Evolutionary conservation across 2,329 filamentous ascomycete species (phyloP).

Genomic region (Achaetomium macrosporum): DNA sequence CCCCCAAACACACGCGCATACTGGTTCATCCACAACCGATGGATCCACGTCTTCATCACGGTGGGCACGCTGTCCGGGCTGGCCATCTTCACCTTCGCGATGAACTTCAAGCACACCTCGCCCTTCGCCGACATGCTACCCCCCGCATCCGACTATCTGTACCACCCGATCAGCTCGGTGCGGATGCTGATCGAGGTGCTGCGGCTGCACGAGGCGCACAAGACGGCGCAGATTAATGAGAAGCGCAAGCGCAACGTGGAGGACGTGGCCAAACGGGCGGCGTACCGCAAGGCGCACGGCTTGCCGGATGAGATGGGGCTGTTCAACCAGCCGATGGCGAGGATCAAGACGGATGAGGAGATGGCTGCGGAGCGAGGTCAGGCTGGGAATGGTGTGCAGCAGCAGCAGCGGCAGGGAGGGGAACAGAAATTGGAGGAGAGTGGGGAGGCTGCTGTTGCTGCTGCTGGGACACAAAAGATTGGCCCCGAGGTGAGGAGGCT

Average conservation of each 20-base stretch:
- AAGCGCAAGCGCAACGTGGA: constrained; percentile 68
- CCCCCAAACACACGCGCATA: constrained; percentile 74
- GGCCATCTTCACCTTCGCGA: constrained; percentile 65
- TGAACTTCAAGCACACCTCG: constrained; percentile 73
- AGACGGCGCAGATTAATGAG: constrained; percentile 61
- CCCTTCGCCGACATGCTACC: constrained; percentile 77
- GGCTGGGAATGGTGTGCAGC: constrained; percentile 25
- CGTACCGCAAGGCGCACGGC: constrained; percentile 82
- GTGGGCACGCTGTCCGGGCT: constrained; percentile 69
- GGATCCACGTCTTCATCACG: constrained; percentile 76
- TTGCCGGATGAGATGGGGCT: constrained; percentile 56
- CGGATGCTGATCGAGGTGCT: constrained; percentile 65
- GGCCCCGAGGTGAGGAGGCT: constrained; percentile 2
- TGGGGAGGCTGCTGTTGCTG: not conserved
- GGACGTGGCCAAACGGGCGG: constrained; percentile 79
- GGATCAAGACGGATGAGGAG: constrained; percentile 18
- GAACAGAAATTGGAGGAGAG: constrained; percentile 36
- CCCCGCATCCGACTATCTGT: constrained; percentile 59
- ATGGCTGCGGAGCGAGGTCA: constrained; percentile 19
- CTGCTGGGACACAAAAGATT: constrained; percentile 24
- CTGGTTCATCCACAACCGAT: constrained; percentile 73
- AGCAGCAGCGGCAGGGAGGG: constrained; percentile 24
- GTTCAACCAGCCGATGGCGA: constrained; percentile 33
- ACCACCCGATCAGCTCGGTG: constrained; percentile 63
- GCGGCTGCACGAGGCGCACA: constrained; percentile 68